Percentiles rank a stretch among this genome's conserved stretches.
These are phyloP conservation scores for Phytophthora meadii DNA, from an alignment of 352 stramenopile species.

Conservation along the genomic window DNA sequence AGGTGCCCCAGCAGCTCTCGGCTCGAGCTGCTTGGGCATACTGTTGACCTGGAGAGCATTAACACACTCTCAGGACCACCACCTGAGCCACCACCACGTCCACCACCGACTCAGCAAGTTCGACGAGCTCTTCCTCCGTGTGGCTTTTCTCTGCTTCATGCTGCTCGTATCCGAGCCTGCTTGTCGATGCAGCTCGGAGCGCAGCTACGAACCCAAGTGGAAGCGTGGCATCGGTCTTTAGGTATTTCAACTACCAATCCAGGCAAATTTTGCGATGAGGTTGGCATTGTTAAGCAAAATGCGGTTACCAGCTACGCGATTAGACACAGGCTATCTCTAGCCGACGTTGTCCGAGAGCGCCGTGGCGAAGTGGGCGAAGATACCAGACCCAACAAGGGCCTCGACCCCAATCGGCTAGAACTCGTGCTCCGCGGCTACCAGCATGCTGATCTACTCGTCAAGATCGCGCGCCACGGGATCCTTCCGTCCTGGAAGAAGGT, in stretches of 20 bases:
- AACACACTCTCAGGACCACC: too few species aligned
- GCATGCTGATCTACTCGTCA: background rate
- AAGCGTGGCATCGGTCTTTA: too few species aligned
- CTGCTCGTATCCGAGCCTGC: background rate
- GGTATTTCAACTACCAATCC: too few species aligned
- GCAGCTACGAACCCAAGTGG: too few species aligned
- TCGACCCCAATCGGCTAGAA: background rate
- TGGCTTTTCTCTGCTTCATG: background rate
- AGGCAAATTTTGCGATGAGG: too few species aligned
- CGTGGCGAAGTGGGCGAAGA: background rate
- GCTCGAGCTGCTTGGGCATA: background rate
- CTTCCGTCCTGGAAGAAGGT: background rate
- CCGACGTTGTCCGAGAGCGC: background rate
- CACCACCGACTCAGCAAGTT: background rate
- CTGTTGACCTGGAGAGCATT: too few species aligned
- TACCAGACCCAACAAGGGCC: slow-evolving; percentile 7
- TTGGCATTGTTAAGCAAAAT: background rate
- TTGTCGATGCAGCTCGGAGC: background rate
- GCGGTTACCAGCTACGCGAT: background rate
- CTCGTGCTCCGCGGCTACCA: background rate
- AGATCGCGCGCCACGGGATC: slow-evolving; percentile 4
- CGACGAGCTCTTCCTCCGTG: background rate
- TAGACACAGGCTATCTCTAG: background rate
- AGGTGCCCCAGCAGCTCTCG: background rate
- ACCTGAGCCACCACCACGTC: too few species aligned